Evolutionary conservation across 352 stramenopile species (phyloP), one percentile per base, ranked within the genome.

Genomic region (Pythium periplocum): DNA sequence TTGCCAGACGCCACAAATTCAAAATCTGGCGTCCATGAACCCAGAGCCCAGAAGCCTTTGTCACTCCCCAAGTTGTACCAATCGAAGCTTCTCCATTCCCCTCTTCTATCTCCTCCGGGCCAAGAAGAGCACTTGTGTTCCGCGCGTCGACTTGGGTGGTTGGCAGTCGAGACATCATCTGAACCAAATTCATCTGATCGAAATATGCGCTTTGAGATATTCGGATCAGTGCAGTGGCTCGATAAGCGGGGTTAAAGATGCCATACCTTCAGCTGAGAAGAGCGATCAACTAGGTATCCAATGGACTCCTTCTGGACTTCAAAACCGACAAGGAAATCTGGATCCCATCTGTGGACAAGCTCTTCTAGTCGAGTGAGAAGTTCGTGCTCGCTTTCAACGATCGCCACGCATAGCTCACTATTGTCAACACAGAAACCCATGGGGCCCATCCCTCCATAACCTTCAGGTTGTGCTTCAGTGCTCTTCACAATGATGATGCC

Each of bases 1-100:
- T 72, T 17, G 81, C 72, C 55, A 92, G 86, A 45, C 90, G 75
- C 93, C 93, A 98, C n/a, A 97, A 56, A 65, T 98, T 98, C 2
- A 98, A 58, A 45, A 97, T 78, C 49, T 93, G 87, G 9, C 93
- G 75, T 0, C 91, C 91, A 41, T 92, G 82, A 38, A 98, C 69
- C 86, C 86, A 97, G 37, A 97, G 57, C 0, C 90, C 89, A 11
- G 85, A 84, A 9, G 85, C 81, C 51, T 93, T 95, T 33, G 78
- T 88, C 31, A 91, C 69, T 39, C 81, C 81, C 77, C 82, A 92
- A 1, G 57, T 69, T 34, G 80, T 88, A n/a, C 80, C 84, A 40
- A 92, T 86, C 0, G 79, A 86, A 12, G 56, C 34, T 11, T 63
- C 46, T 6, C 37, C 40, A 11, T 49, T 68, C 48, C 84, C 55